These are phyloP conservation scores for Microbotryomycetes sp. DNA, from an alignment of 1,284 basidiomycete species.

Conservation along the genomic window DNA sequence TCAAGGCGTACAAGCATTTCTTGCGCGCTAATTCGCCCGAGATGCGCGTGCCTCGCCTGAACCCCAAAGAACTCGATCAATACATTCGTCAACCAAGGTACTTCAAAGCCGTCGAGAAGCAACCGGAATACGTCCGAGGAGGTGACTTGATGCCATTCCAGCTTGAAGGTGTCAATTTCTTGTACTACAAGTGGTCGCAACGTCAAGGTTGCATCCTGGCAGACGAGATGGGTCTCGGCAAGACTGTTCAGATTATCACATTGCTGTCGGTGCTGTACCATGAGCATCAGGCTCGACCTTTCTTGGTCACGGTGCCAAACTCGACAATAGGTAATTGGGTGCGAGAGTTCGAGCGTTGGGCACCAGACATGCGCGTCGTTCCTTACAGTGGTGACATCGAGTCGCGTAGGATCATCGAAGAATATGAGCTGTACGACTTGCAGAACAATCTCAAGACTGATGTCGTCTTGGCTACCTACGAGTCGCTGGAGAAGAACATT, in stretches of 20 bases:
- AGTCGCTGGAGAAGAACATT: conserved; percentile 50
- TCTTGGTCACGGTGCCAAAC: conserved; percentile 87
- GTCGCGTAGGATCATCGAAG: conserved; percentile 68
- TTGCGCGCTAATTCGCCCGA: conserved; percentile 12
- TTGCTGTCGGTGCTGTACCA: conserved; percentile 72
- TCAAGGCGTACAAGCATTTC: conserved; percentile 32
- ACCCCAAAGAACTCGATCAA: conserved; percentile 16
- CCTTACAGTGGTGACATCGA: conserved; percentile 50
- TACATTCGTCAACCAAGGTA: conserved; percentile 6
- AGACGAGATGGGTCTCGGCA: conserved; percentile 89
- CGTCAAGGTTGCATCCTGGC: conserved; percentile 86
- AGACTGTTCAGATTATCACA: conserved; percentile 81
- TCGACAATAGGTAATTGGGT: conserved; percentile 79
- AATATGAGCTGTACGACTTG: conserved; percentile 71
- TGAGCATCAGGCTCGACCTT: conserved; percentile 61
- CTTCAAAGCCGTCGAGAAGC: conserved; percentile 21
- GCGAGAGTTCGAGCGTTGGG: conserved; percentile 86
- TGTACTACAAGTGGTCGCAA: conserved; percentile 73
- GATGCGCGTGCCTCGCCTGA: conserved; percentile 28
- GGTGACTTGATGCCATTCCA: conserved; percentile 44
- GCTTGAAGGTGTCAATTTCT: conserved; percentile 89
- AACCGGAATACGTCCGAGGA: conserved; percentile 32
- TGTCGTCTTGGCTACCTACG: conserved; percentile 87
- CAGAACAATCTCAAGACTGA: conserved; percentile 38
- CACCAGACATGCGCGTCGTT: conserved; percentile 67